Evolutionary conservation across 306 rosid genomes (phyloP), one percentile per base, ranked within the genome.

Genomic region (Lablab purpureus): DNA sequence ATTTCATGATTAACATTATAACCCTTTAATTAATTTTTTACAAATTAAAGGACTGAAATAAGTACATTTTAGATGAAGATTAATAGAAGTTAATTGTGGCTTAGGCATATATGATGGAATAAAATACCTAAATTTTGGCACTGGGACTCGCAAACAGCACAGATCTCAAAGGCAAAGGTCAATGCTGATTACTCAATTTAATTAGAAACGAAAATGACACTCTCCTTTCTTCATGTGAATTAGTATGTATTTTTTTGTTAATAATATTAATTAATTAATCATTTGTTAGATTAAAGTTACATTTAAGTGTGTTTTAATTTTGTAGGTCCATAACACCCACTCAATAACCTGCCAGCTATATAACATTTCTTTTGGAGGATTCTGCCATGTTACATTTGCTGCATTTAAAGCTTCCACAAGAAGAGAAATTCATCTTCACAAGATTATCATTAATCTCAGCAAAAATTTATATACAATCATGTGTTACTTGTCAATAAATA

Each of bases 81-180:
- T 34, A 34, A 25, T 25, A 2, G 2, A 25, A 25, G 1, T 25
- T 25, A 37, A 37, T 37, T 37, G 4, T 10, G 41, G 8, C 40
- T 4, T 34, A 34, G 40, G 14, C 14, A 41, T 41, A 41, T 11
- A 41, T 41, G 49, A 43, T 43, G 49, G 49, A 43, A 43, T 12
- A 43, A 43, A 43, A 43, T 43, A 43, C 49, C 49, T 43, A 43
- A 43, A 43, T 43, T 43, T 43, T 43, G 37, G 10, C 34, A 34
- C 28, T 41, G 59, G 79, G 64, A 59, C 46, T 81, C 67, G 81
- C 14, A 25, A 23, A 14, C 5, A 4, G 21, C 76, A 74, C 83
- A 81, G 75, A 80, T 66, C 75, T 75, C 79, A 36, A 81, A 27
- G 36, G 86, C 69, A 58, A n/a, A 32, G 52, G 84, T 80, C 87